Conservation (phyloP, 2,329 filamentous ascomycete genomes). For the Aspergillus vadensis region DNA sequence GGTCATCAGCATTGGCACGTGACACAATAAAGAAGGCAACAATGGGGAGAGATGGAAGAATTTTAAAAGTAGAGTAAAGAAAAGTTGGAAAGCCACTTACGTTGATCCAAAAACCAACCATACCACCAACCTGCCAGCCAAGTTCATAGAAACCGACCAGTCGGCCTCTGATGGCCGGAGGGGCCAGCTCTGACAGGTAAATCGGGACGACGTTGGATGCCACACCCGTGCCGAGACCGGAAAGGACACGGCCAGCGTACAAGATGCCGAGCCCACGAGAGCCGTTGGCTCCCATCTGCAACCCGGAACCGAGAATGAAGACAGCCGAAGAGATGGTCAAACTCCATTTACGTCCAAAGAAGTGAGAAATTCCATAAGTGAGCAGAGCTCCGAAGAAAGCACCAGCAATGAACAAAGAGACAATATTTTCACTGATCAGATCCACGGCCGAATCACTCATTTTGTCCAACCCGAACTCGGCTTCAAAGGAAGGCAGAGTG, state of each 20-base stretch:
- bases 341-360: constrained; percentile 64
- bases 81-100: constrained; percentile 22
- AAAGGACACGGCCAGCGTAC: constrained; percentile 55
- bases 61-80: background rate
- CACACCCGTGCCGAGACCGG: constrained; percentile 57
- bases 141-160: constrained; percentile 57
- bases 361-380: constrained; percentile 65
- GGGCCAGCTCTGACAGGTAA: constrained; percentile 59
- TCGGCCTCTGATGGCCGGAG: constrained; percentile 56
- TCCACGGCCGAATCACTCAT: constrained; percentile 54
- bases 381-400: constrained; percentile 73
- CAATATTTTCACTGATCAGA: constrained; percentile 70
- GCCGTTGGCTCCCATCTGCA: constrained; percentile 66
- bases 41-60: background rate
- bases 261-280: constrained; percentile 61
- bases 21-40: background rate
- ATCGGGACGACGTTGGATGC: constrained; percentile 59
- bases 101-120: constrained; percentile 51
- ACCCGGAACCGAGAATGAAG: constrained; percentile 67
- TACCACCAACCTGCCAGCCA: constrained; percentile 52
- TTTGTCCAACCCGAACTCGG: constrained; percentile 65
- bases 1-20: constrained; percentile 14
- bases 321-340: constrained; percentile 62
- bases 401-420: constrained; percentile 77
- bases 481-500: constrained; percentile 65